Evolutionary conservation across 306 rosid species (phyloP).

Genomic region (Begonia loranthoides): DNA sequence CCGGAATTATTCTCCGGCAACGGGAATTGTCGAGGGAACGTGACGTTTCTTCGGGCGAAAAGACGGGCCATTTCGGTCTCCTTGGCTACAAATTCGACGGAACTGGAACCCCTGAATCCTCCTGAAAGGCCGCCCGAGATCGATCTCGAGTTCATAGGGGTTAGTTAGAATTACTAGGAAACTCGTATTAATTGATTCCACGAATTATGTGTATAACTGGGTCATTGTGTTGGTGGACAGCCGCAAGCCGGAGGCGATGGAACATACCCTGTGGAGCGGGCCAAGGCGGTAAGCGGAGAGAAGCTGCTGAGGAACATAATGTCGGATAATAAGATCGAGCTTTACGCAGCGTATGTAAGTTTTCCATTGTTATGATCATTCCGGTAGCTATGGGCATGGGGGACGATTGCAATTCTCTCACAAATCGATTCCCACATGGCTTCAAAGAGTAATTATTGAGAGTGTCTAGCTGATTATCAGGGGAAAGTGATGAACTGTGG

Average conservation of each 20-base stretch:
- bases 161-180: slow-evolving; percentile 5
- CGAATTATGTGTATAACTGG: not conserved
- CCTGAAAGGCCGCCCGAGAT: slow-evolving; percentile 38
- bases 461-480: slow-evolving; percentile 17
- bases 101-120: slow-evolving; percentile 17
- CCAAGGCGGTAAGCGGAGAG: slow-evolving; percentile 55
- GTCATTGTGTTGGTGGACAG: slow-evolving; percentile 21
- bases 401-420: too few relatives aligned
- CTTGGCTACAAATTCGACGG: slow-evolving; percentile 19
- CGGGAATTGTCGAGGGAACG: slow-evolving; percentile 1
- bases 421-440: not conserved
- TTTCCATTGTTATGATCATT: not conserved
- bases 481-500: slow-evolving; percentile 96
- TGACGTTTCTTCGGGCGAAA: slow-evolving; percentile 10
- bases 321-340: slow-evolving; percentile 77
- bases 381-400: not conserved
- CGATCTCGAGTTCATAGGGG: slow-evolving; percentile 75
- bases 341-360: slow-evolving; percentile 90
- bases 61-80: slow-evolving; percentile 14
- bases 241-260: slow-evolving; percentile 59
- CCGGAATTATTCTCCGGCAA: slow-evolving; percentile 10
- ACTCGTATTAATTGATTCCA: too few relatives aligned
- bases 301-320: slow-evolving; percentile 75
- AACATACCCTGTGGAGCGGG: slow-evolving; percentile 49
- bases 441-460: not conserved